Evolutionary conservation across 495 filamentous ascomycete genomes (phyloP).

Genomic region (Pseudotulostoma volvatum): DNA sequence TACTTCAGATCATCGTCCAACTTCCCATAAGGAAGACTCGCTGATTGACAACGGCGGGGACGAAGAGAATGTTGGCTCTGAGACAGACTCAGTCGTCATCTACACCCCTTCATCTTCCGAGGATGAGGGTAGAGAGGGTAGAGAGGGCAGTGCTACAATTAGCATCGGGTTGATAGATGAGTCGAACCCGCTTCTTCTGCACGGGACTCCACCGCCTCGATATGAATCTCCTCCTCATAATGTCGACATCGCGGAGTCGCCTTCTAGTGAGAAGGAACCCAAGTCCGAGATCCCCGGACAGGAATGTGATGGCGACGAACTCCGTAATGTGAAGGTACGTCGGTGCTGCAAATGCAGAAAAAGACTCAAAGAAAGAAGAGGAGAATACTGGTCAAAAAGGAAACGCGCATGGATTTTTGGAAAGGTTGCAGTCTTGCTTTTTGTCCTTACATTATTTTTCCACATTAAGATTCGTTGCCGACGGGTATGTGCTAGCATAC

Average conservation of each 20-base stretch:
- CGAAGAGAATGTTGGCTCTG: not conserved
- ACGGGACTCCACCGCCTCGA: not conserved
- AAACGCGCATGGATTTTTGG: not conserved
- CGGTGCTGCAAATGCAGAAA: not conserved
- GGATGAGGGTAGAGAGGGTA: not conserved
- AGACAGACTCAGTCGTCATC: not conserved
- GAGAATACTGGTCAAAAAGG: too few species aligned
- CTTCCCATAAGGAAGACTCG: too few species aligned
- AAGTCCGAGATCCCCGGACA: not conserved
- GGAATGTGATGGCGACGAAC: not conserved
- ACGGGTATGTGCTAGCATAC: not conserved
- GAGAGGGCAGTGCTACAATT: too few species aligned
- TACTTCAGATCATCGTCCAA: too few species aligned
- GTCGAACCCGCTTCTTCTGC: not conserved
- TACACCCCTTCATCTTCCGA: not conserved
- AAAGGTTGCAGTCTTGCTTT: not conserved
- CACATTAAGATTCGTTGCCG: not conserved
- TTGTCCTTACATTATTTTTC: not conserved
- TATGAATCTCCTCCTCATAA: too few species aligned
- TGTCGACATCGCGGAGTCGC: not conserved
- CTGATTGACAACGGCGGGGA: too few species aligned
- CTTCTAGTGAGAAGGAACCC: not conserved
- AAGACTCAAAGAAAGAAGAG: too few species aligned
- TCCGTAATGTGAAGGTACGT: not conserved
- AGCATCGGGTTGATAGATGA: not conserved